A percentile compares a stretch with the other conserved stretches of the same genome.
phyloP scores from a whole-genome alignment of 768 basidiomycete species.

The Candolleomyces aberdarensis region DNA sequence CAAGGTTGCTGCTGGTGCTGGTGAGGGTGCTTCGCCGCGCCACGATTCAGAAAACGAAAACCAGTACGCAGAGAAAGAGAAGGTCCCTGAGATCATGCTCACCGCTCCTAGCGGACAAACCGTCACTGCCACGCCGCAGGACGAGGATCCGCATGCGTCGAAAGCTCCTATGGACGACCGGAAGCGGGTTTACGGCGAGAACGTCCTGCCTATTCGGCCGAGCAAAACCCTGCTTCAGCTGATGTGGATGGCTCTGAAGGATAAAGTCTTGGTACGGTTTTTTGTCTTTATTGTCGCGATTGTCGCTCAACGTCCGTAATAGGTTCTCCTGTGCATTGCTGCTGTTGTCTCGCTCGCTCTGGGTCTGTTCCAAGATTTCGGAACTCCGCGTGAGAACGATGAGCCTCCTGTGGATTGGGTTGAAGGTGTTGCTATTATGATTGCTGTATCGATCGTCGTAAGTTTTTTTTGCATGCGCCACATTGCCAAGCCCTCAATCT shows the following conservation, averaged over 20 bases:
- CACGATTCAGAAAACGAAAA: conserved; percentile 22
- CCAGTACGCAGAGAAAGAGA: conserved; percentile 13
- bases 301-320: conserved; percentile 6
- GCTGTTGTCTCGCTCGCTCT: conserved; percentile 91
- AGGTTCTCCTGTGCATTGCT: conserved; percentile 89
- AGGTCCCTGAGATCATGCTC: conserved; percentile 34
- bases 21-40: conserved; percentile 21
- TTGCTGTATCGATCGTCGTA: conserved; percentile 74
- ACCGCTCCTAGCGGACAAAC: conserved; percentile 36
- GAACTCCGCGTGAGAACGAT: conserved; percentile 51
- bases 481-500: neutral
- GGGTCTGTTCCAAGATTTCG: conserved; percentile 90
- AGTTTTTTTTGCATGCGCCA: conserved; percentile 20
- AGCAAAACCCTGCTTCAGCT: conserved; percentile 68
- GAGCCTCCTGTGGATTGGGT: conserved; percentile 94
- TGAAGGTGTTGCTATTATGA: conserved; percentile 83
- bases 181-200: conserved; percentile 67
- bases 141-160: conserved; percentile 18
- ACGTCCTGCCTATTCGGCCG: conserved; percentile 67
- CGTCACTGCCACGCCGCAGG: conserved; percentile 1
- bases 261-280: conserved; percentile 78
- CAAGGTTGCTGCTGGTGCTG: conserved; percentile 18
- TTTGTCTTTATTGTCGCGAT: conserved; percentile 3
- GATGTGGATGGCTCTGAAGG: conserved; percentile 86
- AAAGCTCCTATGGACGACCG: conserved; percentile 57